Percentiles rank a stretch among this genome's conserved stretches.
Conservation (phyloP, 441 rosid species). For the Corymbia calophylla region DNA sequence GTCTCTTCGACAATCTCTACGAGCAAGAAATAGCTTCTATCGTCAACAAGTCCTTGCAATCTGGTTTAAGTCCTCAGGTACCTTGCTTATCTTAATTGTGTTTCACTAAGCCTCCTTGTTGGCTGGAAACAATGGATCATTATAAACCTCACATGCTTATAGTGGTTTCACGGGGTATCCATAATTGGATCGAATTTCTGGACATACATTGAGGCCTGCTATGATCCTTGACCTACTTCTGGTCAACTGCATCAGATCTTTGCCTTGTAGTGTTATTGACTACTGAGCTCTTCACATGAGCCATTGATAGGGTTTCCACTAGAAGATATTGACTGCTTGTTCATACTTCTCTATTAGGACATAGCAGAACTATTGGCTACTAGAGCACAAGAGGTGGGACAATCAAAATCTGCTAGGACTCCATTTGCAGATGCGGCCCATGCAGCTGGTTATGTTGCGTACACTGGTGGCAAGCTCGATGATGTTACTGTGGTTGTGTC, state of each 20-base stretch:
- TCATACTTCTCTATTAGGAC: slow-evolving; percentile 29
- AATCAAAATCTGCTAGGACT: slow-evolving; percentile 25
- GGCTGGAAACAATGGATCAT: background rate
- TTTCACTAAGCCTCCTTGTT: background rate
- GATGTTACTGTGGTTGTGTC: slow-evolving; percentile 64
- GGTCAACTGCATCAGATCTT: background rate
- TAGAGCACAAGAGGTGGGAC: slow-evolving; percentile 53
- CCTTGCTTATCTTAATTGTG: background rate
- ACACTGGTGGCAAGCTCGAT: slow-evolving; percentile 64
- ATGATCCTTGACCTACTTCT: background rate
- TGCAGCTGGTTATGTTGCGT: slow-evolving; percentile 67
- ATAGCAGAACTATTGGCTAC: slow-evolving; percentile 51
- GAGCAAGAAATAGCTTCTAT: slow-evolving; percentile 55
- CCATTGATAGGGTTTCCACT: background rate
- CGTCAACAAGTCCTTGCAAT: slow-evolving; percentile 33
- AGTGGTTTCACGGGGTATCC: background rate
- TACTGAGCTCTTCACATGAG: background rate
- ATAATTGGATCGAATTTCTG: background rate
- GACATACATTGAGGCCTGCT: background rate
- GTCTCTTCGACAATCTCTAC: slow-evolving; percentile 71
- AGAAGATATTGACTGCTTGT: background rate
- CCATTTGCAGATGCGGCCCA: slow-evolving; percentile 78
- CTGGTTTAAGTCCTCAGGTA: slow-evolving; percentile 53
- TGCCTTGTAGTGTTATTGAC: background rate
- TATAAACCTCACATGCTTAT: background rate